Evolutionary conservation across 495 filamentous ascomycete genomes (phyloP).

Genomic region (Penicillium daleae): DNA sequence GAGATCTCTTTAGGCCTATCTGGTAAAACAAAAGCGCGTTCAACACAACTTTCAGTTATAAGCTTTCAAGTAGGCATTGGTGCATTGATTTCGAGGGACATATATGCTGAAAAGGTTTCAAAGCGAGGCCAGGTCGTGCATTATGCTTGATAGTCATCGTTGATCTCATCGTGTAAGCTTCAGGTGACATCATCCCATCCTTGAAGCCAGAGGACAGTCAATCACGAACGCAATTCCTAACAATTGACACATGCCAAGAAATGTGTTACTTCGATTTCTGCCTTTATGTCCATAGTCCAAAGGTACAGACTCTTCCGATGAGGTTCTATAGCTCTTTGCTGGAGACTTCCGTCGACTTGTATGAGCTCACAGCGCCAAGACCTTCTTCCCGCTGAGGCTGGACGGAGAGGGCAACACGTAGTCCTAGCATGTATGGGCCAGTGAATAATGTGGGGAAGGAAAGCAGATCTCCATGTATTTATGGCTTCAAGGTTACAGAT

Average conservation of each 20-base stretch:
- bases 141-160: constrained; percentile 6
- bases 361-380: constrained; percentile 17
- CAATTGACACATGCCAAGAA: too few species aligned
- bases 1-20: not conserved
- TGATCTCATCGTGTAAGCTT: constrained; percentile 6
- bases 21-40: not conserved
- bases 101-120: not conserved
- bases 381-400: constrained; percentile 1
- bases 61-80: not conserved
- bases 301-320: too few species aligned
- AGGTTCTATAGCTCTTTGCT: not conserved
- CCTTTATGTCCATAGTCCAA: too few species aligned
- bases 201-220: not conserved
- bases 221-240: not conserved
- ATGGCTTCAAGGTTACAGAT: constrained; percentile 10
- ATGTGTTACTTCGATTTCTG: too few species aligned
- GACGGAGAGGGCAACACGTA: constrained; percentile 7
- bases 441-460: constrained; percentile 18
- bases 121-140: not conserved
- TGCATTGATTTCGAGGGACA: not conserved
- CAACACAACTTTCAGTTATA: not conserved
- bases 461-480: not conserved
- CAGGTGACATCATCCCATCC: constrained; percentile 16
- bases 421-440: constrained; percentile 12
- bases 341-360: not conserved